phyloP scores from a whole-genome alignment of 2,329 filamentous ascomycete species.

The Fusarium clavum region DNA sequence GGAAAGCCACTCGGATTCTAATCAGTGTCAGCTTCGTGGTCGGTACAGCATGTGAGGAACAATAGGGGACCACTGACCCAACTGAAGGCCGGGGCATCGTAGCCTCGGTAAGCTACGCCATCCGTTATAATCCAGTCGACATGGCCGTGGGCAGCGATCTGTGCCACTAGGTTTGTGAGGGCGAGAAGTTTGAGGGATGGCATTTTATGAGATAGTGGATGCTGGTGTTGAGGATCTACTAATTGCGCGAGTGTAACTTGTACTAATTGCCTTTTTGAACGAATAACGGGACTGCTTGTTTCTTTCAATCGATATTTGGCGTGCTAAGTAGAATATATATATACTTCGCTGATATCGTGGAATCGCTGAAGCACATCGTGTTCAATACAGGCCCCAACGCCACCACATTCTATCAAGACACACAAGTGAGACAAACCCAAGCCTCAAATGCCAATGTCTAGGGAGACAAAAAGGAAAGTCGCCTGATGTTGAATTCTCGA shows the following conservation, averaged over 20 bases:
- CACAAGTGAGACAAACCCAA: background rate
- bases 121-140: constrained; percentile 44
- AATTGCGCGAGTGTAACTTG: background rate
- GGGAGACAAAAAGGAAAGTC: background rate
- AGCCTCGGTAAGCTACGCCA: constrained; percentile 39
- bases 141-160: constrained; percentile 38
- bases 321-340: background rate
- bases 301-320: background rate
- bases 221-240: background rate
- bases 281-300: rapidly evolving
- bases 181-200: background rate
- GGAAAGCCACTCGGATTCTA: constrained; percentile 39
- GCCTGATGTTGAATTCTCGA: background rate
- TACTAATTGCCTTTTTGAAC: background rate
- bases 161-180: background rate
- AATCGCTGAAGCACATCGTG: constrained; percentile 15
- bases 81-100: constrained; percentile 31
- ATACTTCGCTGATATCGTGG: background rate
- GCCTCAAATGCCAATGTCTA: constrained; percentile 10
- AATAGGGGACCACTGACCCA: background rate
- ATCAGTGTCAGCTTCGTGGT: background rate
- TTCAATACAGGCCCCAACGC: constrained; percentile 17
- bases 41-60: rapidly evolving
- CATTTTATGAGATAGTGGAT: constrained; percentile 15
- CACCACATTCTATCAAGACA: constrained; percentile 10